Percentiles rank a stretch among this genome's conserved stretches.
Conservation (phyloP, 179 eudicot species). For the Silene noctiflora region DNA sequence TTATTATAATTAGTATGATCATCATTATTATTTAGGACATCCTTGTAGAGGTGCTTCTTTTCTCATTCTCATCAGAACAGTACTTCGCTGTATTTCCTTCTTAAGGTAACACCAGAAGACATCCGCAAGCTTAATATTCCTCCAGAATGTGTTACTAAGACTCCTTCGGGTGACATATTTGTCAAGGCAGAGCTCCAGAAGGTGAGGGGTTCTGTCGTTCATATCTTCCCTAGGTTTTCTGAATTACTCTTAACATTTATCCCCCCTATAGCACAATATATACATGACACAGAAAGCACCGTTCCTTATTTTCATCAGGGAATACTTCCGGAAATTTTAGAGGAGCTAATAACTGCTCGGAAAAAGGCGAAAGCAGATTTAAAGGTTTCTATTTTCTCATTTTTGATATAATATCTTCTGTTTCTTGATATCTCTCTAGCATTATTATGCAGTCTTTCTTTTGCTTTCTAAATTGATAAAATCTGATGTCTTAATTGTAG, state of each 20-base stretch:
- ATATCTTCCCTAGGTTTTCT: not conserved
- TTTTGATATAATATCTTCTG: conserved; percentile 5
- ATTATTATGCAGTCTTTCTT: conserved; percentile 10
- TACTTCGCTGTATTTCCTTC: conserved; percentile 13
- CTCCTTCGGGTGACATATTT: conserved; percentile 97
- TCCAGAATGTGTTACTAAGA: conserved; percentile 74
- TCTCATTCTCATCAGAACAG: not conserved
- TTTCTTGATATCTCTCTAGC: conserved; percentile 12
- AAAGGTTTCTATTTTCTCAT: conserved; percentile 48
- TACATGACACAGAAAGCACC: conserved; percentile 7
- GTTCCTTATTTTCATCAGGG: conserved; percentile 51
- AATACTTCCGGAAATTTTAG: conserved; percentile 99
- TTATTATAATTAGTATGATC: not conserved
- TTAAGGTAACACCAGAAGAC: conserved; percentile 90
- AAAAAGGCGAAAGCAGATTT: conserved; percentile 99
- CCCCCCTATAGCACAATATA: not conserved
- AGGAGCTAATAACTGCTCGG: conserved; percentile 95
- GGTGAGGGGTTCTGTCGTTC: conserved; percentile 36
- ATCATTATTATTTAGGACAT: not conserved
- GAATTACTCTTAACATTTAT: not conserved
- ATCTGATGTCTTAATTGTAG: conserved; percentile 34
- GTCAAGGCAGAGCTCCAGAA: conserved; percentile 89
- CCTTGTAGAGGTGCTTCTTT: not conserved
- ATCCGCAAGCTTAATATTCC: conserved; percentile 71
- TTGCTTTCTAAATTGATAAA: conserved; percentile 2